A percentile compares a stretch with the other conserved stretches of the same genome.
These are phyloP conservation scores for Graphilbum fragrans DNA, from an alignment of 2,329 filamentous ascomycete species.

Conservation along the genomic window DNA sequence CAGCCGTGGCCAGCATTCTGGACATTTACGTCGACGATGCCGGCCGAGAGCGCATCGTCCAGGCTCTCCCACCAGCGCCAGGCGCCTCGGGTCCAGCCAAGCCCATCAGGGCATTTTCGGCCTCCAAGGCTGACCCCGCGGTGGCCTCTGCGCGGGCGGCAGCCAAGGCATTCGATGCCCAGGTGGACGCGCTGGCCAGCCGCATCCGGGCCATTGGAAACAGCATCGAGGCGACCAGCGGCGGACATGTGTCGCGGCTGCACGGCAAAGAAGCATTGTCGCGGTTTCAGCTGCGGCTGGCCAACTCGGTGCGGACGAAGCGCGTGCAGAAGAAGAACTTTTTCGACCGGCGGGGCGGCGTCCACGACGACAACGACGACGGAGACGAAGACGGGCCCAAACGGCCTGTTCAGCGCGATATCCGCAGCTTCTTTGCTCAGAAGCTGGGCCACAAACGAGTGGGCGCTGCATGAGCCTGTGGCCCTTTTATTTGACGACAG, in stretches of 20 bases:
- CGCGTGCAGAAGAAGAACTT: constrained; percentile 40
- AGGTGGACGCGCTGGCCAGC: constrained; percentile 54
- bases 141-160: background rate
- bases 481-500: no score
- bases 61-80: background rate
- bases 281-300: constrained; percentile 59
- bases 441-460: constrained; percentile 2
- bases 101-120: background rate
- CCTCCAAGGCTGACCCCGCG: background rate
- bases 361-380: background rate
- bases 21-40: constrained; percentile 60
- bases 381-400: background rate
- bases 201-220: constrained; percentile 44
- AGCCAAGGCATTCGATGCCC: constrained; percentile 46
- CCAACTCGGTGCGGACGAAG: constrained; percentile 57
- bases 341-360: constrained; percentile 14
- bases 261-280: constrained; percentile 70
- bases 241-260: constrained; percentile 57
- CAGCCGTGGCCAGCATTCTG: constrained; percentile 53
- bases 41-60: constrained; percentile 9
- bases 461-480: background rate
- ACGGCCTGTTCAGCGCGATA: constrained; percentile 9
- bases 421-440: constrained; percentile 10
- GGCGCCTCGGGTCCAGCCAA: constrained; percentile 15
- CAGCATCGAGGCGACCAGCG: constrained; percentile 62